Conservation (phyloP, 805 yeast species). For the Peterozyma toletana region DNA sequence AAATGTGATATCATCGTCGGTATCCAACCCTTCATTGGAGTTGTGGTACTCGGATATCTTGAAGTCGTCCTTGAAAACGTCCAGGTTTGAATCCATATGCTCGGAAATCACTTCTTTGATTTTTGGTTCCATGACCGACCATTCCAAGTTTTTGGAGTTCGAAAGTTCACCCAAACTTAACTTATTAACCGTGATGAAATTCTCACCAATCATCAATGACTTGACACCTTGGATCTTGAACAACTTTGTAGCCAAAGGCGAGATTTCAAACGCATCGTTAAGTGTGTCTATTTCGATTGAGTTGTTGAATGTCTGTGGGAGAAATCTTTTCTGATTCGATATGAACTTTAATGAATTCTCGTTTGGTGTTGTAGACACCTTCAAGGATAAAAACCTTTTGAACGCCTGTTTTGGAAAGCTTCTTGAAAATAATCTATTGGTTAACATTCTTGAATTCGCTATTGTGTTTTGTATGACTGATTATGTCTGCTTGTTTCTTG, state of each 20-base stretch:
- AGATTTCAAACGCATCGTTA: conserved; percentile 45
- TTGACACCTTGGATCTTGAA: conserved; percentile 60
- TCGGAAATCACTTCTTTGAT: conserved; percentile 17
- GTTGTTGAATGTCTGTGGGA: conserved; percentile 34
- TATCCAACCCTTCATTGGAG: conserved; percentile 33
- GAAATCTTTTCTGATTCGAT: conserved; percentile 35
- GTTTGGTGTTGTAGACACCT: conserved; percentile 51
- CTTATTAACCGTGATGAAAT: conserved; percentile 68
- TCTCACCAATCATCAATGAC: conserved; percentile 67
- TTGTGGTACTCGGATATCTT: background rate
- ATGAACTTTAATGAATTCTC: conserved; percentile 69
- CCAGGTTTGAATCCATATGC: conserved; percentile 18
- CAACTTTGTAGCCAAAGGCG: conserved; percentile 57
- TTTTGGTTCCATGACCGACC: conserved; percentile 20
- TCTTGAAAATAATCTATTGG: background rate
- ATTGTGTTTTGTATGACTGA: background rate
- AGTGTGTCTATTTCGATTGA: conserved; percentile 48
- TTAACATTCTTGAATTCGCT: background rate
- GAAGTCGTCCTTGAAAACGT: conserved; percentile 17
- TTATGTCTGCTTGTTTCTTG: too few relatives aligned
- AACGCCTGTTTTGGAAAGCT: too few relatives aligned
- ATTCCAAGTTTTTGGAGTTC: conserved; percentile 22
- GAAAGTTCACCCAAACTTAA: conserved; percentile 22
- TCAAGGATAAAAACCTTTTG: conserved; percentile 29
- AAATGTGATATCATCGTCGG: conserved; percentile 58